A percentile compares a stretch with the other conserved stretches of the same genome.
Evolutionary conservation across 2,329 filamentous ascomycete species (phyloP).

Genomic region (Albifimbria verrucaria): DNA sequence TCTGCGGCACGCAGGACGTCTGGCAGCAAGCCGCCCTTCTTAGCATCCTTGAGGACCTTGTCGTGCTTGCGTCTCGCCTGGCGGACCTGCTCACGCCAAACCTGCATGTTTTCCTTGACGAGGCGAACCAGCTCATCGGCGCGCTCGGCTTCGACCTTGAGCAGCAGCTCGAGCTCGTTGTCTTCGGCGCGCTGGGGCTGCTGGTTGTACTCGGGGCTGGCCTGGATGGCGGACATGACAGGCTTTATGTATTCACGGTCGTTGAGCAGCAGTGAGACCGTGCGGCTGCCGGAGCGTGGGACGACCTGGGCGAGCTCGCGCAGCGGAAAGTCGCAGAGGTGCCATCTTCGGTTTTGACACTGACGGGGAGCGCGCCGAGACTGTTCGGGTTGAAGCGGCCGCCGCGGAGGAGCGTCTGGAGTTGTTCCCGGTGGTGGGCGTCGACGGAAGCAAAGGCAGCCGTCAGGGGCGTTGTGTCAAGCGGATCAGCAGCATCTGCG

Average conservation of each 20-base stretch:
- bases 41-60: conserved; percentile 48
- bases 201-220: conserved; percentile 54
- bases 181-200: conserved; percentile 56
- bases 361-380: conserved; percentile 43
- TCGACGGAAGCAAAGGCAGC: conserved; percentile 39
- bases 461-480: conserved; percentile 47
- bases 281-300: conserved; percentile 36
- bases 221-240: conserved; percentile 54
- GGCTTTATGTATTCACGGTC: conserved; percentile 46
- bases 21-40: conserved; percentile 37
- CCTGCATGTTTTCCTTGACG: conserved; percentile 43
- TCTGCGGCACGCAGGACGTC: conserved; percentile 49
- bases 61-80: conserved; percentile 44
- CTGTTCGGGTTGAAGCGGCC: conserved; percentile 50
- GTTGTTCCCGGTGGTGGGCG: conserved; percentile 39
- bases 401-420: conserved; percentile 38
- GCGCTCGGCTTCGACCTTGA: conserved; percentile 51
- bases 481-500: conserved; percentile 36
- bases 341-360: conserved; percentile 27
- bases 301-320: conserved; percentile 54
- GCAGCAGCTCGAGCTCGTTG: conserved; percentile 56
- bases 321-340: conserved; percentile 51
- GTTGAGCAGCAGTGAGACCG: conserved; percentile 39
- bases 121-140: conserved; percentile 43
- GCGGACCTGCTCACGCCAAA: conserved; percentile 49